phyloP scores from a whole-genome alignment of 2,329 filamentous ascomycete genomes.

The Gyromitra esculenta region DNA sequence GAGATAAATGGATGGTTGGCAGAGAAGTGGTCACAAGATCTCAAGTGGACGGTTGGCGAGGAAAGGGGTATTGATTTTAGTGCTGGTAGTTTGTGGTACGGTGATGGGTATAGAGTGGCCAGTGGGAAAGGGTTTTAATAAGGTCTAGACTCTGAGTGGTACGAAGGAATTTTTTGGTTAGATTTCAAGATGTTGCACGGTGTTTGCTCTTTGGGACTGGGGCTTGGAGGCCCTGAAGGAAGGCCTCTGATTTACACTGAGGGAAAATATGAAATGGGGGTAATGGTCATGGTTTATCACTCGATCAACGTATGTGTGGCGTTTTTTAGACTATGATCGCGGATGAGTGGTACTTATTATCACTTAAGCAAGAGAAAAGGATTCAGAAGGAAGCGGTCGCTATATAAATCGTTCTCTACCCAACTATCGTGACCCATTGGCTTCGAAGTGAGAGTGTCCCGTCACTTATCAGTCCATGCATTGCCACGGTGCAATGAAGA shows the following conservation, averaged over 20 bases:
- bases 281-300: slow-evolving; percentile 8
- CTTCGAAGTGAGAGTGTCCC: too few relatives aligned
- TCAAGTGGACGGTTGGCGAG: slow-evolving; percentile 88
- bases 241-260: neutral
- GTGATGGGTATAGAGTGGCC: slow-evolving; percentile 75
- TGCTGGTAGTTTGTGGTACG: slow-evolving; percentile 85
- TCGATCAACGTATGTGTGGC: neutral
- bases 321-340: neutral
- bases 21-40: slow-evolving; percentile 68
- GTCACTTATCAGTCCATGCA: too few relatives aligned
- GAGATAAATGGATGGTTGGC: slow-evolving; percentile 79
- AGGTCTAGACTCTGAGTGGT: neutral
- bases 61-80: slow-evolving; percentile 81
- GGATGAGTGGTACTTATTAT: neutral
- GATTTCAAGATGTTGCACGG: neutral
- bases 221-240: neutral
- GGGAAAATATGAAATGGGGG: neutral
- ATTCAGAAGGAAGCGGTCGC: too few relatives aligned
- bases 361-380: neutral
- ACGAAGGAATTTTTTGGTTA: neutral
- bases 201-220: neutral
- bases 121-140: slow-evolving; percentile 28
- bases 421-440: too few relatives aligned
- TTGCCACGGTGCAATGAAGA: too few relatives aligned
- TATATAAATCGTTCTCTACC: too few relatives aligned